Evolutionary conservation across 352 stramenopile species (phyloP).

Genomic region (Globisporangium perplexum): DNA sequence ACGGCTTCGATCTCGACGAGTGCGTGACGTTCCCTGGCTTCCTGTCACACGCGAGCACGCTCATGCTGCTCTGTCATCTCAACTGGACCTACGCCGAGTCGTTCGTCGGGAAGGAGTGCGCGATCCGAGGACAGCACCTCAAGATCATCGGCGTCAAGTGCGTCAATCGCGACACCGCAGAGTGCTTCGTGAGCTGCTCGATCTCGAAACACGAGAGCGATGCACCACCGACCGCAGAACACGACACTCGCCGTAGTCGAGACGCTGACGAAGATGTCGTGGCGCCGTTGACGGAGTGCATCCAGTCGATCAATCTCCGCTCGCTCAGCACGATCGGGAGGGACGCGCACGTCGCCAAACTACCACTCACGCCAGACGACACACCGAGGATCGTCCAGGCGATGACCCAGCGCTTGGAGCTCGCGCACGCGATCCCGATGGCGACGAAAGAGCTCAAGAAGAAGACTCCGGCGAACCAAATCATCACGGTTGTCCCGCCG

Average conservation of each 20-base stretch:
- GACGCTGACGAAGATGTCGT: background rate
- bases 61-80: slow-evolving; percentile 40
- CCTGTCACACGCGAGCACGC: slow-evolving; percentile 39
- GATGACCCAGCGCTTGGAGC: slow-evolving; percentile 24
- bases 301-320: slow-evolving; percentile 59
- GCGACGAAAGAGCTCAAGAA: slow-evolving; percentile 47
- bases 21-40: slow-evolving; percentile 54
- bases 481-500: slow-evolving; percentile 40
- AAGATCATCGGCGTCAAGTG: slow-evolving; percentile 27
- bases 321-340: slow-evolving; percentile 22
- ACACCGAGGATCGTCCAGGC: slow-evolving; percentile 28
- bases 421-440: slow-evolving; percentile 39
- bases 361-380: slow-evolving; percentile 37
- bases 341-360: slow-evolving; percentile 7
- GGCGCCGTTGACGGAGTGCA: slow-evolving; percentile 29
- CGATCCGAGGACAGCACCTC: slow-evolving; percentile 23
- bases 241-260: background rate
- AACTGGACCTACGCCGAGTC: slow-evolving; percentile 53
- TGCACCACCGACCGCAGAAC: background rate
- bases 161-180: slow-evolving; percentile 29
- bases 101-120: slow-evolving; percentile 35
- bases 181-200: slow-evolving; percentile 33
- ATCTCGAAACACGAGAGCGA: background rate
- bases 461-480: slow-evolving; percentile 22
- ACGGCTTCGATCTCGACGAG: slow-evolving; percentile 43